Percentiles rank a stretch among this genome's conserved stretches.
Evolutionary conservation across 257 asterid species (phyloP).

Genomic region (Voacanga thouarsii): DNA sequence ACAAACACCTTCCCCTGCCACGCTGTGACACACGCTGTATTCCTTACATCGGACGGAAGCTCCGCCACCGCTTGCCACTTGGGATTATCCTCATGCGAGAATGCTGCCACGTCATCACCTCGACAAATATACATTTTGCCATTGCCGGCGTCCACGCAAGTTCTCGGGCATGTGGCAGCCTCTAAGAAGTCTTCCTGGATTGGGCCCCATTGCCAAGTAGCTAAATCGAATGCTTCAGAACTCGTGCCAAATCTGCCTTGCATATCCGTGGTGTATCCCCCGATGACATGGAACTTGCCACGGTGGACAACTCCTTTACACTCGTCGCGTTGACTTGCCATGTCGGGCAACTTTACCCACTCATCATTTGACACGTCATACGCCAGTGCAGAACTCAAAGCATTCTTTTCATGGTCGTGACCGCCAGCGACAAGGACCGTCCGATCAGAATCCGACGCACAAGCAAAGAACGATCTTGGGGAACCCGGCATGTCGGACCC

Average conservation of each 20-base stretch:
- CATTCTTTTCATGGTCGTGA: conserved; percentile 63
- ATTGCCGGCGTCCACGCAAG: conserved; percentile 35
- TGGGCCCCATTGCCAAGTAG: conserved; percentile 49
- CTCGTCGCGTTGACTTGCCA: conserved; percentile 72
- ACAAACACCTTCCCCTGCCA: conserved; percentile 54
- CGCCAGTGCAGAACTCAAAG: conserved; percentile 56
- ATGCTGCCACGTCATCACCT: conserved; percentile 28
- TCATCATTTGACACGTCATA: conserved; percentile 48
- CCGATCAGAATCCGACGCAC: conserved; percentile 49
- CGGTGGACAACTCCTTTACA: conserved; percentile 37
- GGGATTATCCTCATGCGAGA: conserved; percentile 3
- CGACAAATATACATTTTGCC: conserved; percentile 31
- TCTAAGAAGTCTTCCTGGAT: conserved; percentile 34
- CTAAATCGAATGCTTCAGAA: conserved; percentile 48
- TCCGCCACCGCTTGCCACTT: conserved; percentile 38
- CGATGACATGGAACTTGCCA: conserved; percentile 65
- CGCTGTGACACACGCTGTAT: conserved; percentile 34
- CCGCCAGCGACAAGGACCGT: conserved; percentile 76
- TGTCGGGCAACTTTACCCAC: conserved; percentile 59
- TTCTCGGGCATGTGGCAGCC: conserved; percentile 40
- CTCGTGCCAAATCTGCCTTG: conserved; percentile 54
- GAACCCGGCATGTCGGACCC: conserved; percentile 70
- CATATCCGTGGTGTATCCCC: conserved; percentile 58
- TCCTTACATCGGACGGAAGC: conserved; percentile 33
- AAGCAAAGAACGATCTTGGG: conserved; percentile 57